These are phyloP conservation scores for Tremellales sp. DNA, from an alignment of 1,284 basidiomycete species.

Conservation along the genomic window DNA sequence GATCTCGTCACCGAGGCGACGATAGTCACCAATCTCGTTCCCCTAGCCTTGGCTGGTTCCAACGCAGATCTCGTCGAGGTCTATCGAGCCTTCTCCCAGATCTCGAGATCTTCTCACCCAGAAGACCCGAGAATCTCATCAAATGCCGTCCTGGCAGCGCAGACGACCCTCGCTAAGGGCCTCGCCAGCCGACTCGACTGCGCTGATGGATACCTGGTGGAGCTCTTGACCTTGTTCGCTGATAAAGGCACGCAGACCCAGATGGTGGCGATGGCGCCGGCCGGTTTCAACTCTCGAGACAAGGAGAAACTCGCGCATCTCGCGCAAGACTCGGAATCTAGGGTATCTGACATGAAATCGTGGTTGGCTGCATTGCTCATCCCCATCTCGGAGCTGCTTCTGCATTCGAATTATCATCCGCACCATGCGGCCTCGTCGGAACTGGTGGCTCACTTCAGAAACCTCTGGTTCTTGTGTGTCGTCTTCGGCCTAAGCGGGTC, in stretches of 20 bases:
- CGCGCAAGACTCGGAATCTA: slow-evolving; percentile 24
- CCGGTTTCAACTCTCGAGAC: slow-evolving; percentile 27
- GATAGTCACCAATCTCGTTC: slow-evolving; percentile 86
- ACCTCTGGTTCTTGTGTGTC: slow-evolving; percentile 89
- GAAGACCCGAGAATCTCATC: slow-evolving; percentile 81
- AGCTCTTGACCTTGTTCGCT: slow-evolving; percentile 78
- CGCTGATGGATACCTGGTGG: slow-evolving; percentile 74
- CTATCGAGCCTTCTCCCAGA: slow-evolving; percentile 76
- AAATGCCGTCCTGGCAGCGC: slow-evolving; percentile 83
- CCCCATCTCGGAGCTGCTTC: slow-evolving; percentile 84
- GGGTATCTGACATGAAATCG: slow-evolving; percentile 63
- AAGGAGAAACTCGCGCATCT: slow-evolving; percentile 31
- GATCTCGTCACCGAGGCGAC: slow-evolving; percentile 84
- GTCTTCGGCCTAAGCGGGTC: slow-evolving; percentile 65
- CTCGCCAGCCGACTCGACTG: slow-evolving; percentile 65
- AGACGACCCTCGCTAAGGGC: slow-evolving; percentile 79
- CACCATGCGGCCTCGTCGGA: slow-evolving; percentile 59
- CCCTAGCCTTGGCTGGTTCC: slow-evolving; percentile 76
- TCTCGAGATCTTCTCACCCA: slow-evolving; percentile 75
- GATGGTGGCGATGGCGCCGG: slow-evolving; percentile 57
- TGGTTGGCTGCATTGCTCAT: slow-evolving; percentile 81
- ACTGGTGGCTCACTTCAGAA: slow-evolving; percentile 79
- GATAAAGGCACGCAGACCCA: slow-evolving; percentile 92
- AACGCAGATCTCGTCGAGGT: slow-evolving; percentile 78
- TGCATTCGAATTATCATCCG: slow-evolving; percentile 68